Base-by-base conservation (phyloP, 164 flowering plant species). In the Magnolia changhungtana region DNA sequence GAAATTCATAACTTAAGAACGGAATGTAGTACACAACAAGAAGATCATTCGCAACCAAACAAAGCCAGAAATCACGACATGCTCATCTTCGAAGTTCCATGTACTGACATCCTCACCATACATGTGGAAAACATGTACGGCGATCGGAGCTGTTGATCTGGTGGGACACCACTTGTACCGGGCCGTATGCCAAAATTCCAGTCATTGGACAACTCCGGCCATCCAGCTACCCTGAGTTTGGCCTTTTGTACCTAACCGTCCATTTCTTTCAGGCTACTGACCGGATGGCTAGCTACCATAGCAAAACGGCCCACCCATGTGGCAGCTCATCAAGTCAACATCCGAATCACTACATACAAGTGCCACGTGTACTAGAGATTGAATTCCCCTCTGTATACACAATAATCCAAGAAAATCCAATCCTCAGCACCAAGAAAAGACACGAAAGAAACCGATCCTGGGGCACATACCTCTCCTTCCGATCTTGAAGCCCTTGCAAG, bases 401-500 rank as follows among this genome's bases (percentile, higher is more conserved):
- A 59, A 14, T 6, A 14, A 59, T 59, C 16, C 63, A 59, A 14
- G 63, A 59, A 65, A 21, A 37, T 10, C 50, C 45, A 37, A 37
- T 37, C 45, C 45, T 4, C 61, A 55, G 61, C 61, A 55, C 1
- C 13, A 55, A 8, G 18, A 8, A 63, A 74, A 21, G 20, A n/a
- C 23, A 64, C 2, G 18, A 64, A 49, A 29, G n/a, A 27, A 24
- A 52, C 29, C 72, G 21, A 16, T 20, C 8, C 45, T 37, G 45
- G 45, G 45, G 2, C 61, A 55, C 76, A 8, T 63, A 92, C 98
- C 98, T 91, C 73, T 94, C 97, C 76, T 79, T 84, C 8, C 97
- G 97, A 82, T 94, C 98, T 68, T 90, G 96, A 80, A 92, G 82
- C 1, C 94, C 94, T 80, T 94, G 95, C 58, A 84, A 79, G 73